phyloP scores from a whole-genome alignment of 352 stramenopile species.

The Blastocystis sp. region DNA sequence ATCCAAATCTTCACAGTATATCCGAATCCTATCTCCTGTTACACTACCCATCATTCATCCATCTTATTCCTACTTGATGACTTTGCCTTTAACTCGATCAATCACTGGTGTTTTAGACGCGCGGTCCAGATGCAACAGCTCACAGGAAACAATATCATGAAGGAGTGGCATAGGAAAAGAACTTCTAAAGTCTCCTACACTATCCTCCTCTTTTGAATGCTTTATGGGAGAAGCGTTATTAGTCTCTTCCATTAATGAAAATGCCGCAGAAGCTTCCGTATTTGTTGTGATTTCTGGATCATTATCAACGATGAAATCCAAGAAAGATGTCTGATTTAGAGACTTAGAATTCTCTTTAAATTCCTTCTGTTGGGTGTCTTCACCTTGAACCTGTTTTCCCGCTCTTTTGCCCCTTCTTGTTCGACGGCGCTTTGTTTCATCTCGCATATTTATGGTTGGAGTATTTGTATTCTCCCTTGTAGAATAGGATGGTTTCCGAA shows the following conservation, averaged over 20 bases:
- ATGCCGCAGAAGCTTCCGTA: not conserved
- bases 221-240: not conserved
- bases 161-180: not conserved
- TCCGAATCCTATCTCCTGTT: not conserved
- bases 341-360: not conserved
- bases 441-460: not conserved
- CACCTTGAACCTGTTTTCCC: not conserved
- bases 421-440: not conserved
- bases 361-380: not conserved
- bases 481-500: not conserved
- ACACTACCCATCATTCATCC: not conserved
- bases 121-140: not conserved
- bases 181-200: not conserved
- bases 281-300: not conserved
- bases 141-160: not conserved
- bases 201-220: not conserved
- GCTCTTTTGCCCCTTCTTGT: slow-evolving; percentile 17
- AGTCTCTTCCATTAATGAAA: not conserved
- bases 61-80: not conserved
- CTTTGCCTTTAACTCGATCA: not conserved
- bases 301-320: slow-evolving; percentile 10
- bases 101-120: not conserved
- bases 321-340: not conserved
- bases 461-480: slow-evolving; percentile 15
- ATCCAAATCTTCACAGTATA: not conserved